These are phyloP conservation scores for Lactuca saligna DNA, from an alignment of 129 eudicot genomes.

Conservation along the genomic window DNA sequence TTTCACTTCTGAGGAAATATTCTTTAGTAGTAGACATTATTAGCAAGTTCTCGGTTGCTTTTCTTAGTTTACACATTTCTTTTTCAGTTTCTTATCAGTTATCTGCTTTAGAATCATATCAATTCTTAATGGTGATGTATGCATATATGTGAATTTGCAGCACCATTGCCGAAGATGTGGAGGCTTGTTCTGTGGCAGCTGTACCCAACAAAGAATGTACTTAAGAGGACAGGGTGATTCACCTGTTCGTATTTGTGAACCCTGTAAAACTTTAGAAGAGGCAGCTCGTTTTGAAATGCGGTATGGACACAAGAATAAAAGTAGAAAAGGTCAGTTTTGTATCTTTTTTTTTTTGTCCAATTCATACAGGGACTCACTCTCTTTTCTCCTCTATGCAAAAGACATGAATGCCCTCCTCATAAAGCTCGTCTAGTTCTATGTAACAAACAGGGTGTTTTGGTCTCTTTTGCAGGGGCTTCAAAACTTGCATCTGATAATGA, in stretches of 20 bases:
- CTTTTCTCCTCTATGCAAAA: too few species aligned
- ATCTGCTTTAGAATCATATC: not conserved
- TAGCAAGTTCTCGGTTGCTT: not conserved
- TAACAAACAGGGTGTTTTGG: not conserved
- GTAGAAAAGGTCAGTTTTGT: conserved; percentile 57
- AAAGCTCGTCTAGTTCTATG: too few species aligned
- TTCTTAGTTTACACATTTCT: not conserved
- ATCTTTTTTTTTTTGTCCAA: not conserved
- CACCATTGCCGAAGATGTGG: conserved; percentile 97
- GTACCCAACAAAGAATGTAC: conserved; percentile 75
- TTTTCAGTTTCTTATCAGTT: conserved; percentile 7
- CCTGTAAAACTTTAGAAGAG: conserved; percentile 92
- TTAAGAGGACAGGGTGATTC: conserved; percentile 97
- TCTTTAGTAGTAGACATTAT: not conserved
- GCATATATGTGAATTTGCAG: conserved; percentile 44
- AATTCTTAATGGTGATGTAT: not conserved
- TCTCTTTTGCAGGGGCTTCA: conserved; percentile 51
- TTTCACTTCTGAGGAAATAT: not conserved
- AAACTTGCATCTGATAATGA: conserved; percentile 52
- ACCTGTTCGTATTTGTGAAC: conserved; percentile 90
- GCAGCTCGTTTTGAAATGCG: conserved; percentile 86
- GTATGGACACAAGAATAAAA: conserved; percentile 72
- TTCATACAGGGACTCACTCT: too few species aligned
- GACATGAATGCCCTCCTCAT: too few species aligned
- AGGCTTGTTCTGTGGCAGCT: conserved; percentile 77